These are phyloP conservation scores for Gaeumannomyces tritici DNA, from an alignment of 2,329 filamentous ascomycete genomes.

Conservation along the genomic window DNA sequence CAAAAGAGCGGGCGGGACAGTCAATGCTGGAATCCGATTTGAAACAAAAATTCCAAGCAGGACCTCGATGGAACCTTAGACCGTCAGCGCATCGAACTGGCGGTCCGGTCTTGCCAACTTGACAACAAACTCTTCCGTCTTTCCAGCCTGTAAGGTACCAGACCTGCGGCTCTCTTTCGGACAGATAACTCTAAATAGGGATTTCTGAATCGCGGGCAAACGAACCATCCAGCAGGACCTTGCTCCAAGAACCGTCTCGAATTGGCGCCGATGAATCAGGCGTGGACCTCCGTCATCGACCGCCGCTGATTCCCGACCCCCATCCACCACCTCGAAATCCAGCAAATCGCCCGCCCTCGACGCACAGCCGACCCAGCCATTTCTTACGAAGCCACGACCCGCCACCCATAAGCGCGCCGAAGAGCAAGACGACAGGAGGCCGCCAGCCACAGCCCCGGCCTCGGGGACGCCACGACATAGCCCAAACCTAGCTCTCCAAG, in stretches of 20 bases:
- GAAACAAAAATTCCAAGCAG: conserved; percentile 1
- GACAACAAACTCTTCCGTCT: not conserved
- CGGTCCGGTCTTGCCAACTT: not conserved
- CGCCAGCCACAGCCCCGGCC: not conserved
- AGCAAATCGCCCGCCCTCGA: not conserved
- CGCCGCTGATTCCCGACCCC: not conserved
- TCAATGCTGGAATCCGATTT: not conserved
- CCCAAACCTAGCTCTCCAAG: not conserved
- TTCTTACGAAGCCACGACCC: not conserved
- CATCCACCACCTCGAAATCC: not conserved
- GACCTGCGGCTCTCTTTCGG: not conserved
- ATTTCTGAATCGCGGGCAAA: not conserved
- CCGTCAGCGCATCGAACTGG: too few species aligned
- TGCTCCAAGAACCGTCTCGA: not conserved
- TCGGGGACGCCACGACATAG: not conserved
- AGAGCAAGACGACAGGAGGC: not conserved
- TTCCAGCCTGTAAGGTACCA: not conserved
- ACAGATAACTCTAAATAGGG: not conserved
- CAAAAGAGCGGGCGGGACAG: not conserved
- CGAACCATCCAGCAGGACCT: not conserved
- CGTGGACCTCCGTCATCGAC: not conserved
- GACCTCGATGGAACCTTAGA: too few species aligned
- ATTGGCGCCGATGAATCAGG: not conserved
- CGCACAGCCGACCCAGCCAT: not conserved
- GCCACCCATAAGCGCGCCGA: not conserved